These are phyloP conservation scores for Actinomucor elegans DNA, from an alignment of 371 early-diverging fungal genomes.

Conservation along the genomic window DNA sequence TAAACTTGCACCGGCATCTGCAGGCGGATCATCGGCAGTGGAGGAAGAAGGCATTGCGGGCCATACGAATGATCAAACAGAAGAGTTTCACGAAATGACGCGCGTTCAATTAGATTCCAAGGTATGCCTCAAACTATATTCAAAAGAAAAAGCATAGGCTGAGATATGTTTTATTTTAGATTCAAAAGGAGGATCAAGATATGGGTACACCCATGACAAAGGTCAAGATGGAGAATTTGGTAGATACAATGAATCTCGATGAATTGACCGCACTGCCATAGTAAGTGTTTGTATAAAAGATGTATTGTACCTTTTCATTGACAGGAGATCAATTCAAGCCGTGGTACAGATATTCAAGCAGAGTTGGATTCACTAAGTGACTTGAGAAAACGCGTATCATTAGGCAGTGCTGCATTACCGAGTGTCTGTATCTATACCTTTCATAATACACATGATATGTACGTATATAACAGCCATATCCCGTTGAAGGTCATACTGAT, in stretches of 20 bases:
- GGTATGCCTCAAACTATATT: not conserved
- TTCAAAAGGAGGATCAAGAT: not conserved
- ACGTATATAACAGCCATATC: slow-evolving; percentile 4
- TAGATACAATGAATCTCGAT: slow-evolving; percentile 26
- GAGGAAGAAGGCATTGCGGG: slow-evolving; percentile 34
- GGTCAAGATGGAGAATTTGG: slow-evolving; percentile 2
- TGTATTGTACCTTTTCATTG: too few species aligned
- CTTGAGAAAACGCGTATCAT: slow-evolving; percentile 74
- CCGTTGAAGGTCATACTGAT: not conserved
- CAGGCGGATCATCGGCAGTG: slow-evolving; percentile 13
- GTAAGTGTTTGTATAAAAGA: slow-evolving; percentile 28
- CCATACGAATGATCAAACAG: slow-evolving; percentile 4
- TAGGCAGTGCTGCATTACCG: slow-evolving; percentile 81
- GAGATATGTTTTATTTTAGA: not conserved
- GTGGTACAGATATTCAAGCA: slow-evolving; percentile 70
- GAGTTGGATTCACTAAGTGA: slow-evolving; percentile 84
- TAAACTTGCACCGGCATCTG: slow-evolving; percentile 22
- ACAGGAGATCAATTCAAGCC: slow-evolving; percentile 51
- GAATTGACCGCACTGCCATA: slow-evolving; percentile 63
- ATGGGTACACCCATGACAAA: not conserved
- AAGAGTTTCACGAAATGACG: slow-evolving; percentile 7
- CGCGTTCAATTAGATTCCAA: not conserved
- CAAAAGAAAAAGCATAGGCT: not conserved
- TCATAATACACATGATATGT: slow-evolving; percentile 92
- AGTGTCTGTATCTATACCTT: slow-evolving; percentile 98